Base-by-base conservation (phyloP, 176 grass and related monocot species). In the Guadua angustifolia region DNA sequence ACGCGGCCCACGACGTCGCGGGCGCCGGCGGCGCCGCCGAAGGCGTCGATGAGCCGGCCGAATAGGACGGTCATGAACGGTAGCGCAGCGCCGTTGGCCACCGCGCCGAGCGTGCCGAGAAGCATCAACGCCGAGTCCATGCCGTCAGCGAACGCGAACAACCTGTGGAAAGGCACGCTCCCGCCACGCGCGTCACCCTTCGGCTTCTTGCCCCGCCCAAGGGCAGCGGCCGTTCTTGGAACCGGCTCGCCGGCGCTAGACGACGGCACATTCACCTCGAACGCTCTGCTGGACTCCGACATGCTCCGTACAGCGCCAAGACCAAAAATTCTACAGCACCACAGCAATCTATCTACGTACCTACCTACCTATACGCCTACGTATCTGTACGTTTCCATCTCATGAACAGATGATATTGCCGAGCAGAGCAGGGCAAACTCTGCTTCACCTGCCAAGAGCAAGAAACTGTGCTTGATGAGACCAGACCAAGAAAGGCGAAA, bases 21-120 rank as follows among this genome's bases (percentile, higher is more conserved):
- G 16, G 38, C 47, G 65, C 62, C 40, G 5, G 83, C 47, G 32
- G 88, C 86, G 85, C 86, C 92, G 78, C 89, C 92, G 36, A 94
- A 94, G 21, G 89, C 80, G 58, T 87, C 69, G 40, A 94, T 59
- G 73, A 94, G 73, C 22, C 79, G 74, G 56, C 79, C 92, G 56
- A 94, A 87, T 18, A 94, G 71, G 39, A 91, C 66, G n/a, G 92
- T 84, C 87, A 91, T 94, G 66, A 94, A 44, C 7, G 89, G 92
- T 49, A 90, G 70, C 19, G 86, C 72, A 36, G 87, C 45, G 68
- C 92, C 92, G 70, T 91, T 91, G 4, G 86, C 92, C 15, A 89
- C 19, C 6, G 89, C 92, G 35, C 92, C 92, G 4, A 89, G 47
- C 45, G 92, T 66, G 6, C 92, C 92, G 4, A 89, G 21, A 22